A percentile compares a stretch with the other conserved stretches of the same genome.
These are phyloP conservation scores for Coriaria nepalensis DNA, from an alignment of 306 rosid genomes.

Conservation along the genomic window DNA sequence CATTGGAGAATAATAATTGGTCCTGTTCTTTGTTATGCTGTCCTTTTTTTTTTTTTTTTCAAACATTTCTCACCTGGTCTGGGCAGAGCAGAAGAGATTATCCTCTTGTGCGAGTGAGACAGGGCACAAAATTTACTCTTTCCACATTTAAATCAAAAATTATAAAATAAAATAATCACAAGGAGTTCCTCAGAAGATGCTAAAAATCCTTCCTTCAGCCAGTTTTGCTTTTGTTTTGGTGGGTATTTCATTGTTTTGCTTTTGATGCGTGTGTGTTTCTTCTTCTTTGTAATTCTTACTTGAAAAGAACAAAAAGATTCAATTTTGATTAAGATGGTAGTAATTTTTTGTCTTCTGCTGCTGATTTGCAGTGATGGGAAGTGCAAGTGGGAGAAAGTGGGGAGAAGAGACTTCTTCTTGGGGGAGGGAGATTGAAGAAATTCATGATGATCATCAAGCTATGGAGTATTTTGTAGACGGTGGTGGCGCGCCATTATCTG, in stretches of 20 bases:
- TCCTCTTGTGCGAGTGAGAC: no score
- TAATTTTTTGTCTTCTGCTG: slow-evolving; percentile 2
- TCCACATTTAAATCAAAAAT: slow-evolving; percentile 4
- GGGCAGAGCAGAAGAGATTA: slow-evolving; percentile 12
- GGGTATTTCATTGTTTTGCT: slow-evolving; percentile 2
- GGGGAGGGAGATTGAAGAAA: slow-evolving; percentile 17
- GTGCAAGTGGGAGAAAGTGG: slow-evolving; percentile 21
- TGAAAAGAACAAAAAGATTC: background rate
- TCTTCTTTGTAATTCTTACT: background rate
- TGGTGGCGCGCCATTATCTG: slow-evolving; percentile 1
- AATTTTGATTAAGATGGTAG: slow-evolving; percentile 10
- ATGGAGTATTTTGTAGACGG: slow-evolving; percentile 14
- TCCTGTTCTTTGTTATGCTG: slow-evolving; percentile 25
- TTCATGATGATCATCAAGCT: slow-evolving; percentile 22
- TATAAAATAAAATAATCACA: background rate
- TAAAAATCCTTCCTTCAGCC: slow-evolving; percentile 9
- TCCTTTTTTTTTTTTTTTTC: slow-evolving; percentile 15
- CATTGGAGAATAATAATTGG: slow-evolving; percentile 59
- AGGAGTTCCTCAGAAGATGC: slow-evolving; percentile 2
- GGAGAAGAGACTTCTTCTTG: slow-evolving; percentile 35
- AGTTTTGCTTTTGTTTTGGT: slow-evolving; percentile 3
- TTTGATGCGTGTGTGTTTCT: background rate
- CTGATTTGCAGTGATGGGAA: slow-evolving; percentile 33
- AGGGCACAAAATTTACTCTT: slow-evolving; percentile 11
- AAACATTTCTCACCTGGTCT: no score